A percentile compares a stretch with the other conserved stretches of the same genome.
Evolutionary conservation across 2,329 filamentous ascomycete genomes (phyloP).

Genomic region (Trichoderma gracile): DNA sequence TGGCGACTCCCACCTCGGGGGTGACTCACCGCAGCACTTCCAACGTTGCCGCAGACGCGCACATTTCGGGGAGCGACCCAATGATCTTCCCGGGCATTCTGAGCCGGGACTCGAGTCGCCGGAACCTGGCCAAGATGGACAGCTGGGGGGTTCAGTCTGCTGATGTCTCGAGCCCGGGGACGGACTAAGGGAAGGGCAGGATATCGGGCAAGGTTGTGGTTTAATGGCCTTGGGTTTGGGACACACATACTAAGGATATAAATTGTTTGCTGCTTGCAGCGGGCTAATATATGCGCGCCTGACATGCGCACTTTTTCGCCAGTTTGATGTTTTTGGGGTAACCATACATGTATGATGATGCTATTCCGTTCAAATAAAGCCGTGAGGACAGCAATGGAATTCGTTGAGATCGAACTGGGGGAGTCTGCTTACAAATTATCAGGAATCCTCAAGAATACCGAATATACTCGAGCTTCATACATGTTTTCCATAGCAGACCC

Average conservation of each 20-base stretch:
- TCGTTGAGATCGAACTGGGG: too few relatives aligned
- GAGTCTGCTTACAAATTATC: too few relatives aligned
- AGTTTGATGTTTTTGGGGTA: background rate
- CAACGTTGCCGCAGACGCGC: conserved; percentile 45
- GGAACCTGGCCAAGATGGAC: conserved; percentile 8
- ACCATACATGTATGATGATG: background rate
- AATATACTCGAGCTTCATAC: too few relatives aligned
- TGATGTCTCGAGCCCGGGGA: background rate
- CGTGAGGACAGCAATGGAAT: too few relatives aligned
- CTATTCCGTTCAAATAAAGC: too few relatives aligned
- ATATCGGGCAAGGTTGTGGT: background rate
- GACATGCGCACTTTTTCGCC: background rate
- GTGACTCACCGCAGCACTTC: conserved; percentile 36
- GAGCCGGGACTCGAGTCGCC: conserved; percentile 11
- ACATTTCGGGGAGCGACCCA: conserved; percentile 62
- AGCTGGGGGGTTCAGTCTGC: conserved; percentile 16
- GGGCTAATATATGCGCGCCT: background rate
- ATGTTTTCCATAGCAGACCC: too few relatives aligned
- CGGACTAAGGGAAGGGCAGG: background rate
- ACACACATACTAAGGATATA: too few relatives aligned
- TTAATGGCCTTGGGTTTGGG: too few relatives aligned
- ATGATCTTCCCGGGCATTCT: conserved; percentile 73
- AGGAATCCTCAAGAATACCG: too few relatives aligned
- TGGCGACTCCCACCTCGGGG: background rate
- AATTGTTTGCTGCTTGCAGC: too few relatives aligned